Evolutionary conservation across 805 yeast species (phyloP).

Genomic region (Lachancea quebecensis): DNA sequence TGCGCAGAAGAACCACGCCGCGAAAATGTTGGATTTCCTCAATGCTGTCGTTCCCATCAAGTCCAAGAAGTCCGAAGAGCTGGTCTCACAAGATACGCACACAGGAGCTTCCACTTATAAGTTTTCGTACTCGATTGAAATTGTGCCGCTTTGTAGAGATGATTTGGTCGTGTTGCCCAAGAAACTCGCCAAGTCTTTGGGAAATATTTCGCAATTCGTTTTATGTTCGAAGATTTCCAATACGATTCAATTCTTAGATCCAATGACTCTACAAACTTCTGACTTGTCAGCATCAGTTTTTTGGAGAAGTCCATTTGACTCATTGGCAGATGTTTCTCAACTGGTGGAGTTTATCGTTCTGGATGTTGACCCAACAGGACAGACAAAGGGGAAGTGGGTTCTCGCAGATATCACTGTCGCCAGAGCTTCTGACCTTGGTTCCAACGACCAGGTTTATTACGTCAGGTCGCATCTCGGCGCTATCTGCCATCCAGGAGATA

Average conservation of each 20-base stretch:
- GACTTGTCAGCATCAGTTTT: conserved; percentile 65
- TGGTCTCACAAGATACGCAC: conserved; percentile 87
- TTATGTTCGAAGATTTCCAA: conserved; percentile 81
- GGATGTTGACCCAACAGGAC: conserved; percentile 90
- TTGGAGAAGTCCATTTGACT: conserved; percentile 76
- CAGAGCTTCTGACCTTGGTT: conserved; percentile 83
- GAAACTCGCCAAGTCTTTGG: conserved; percentile 74
- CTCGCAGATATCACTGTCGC: conserved; percentile 89
- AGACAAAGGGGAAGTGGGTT: conserved; percentile 65
- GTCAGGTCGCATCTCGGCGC: conserved; percentile 91
- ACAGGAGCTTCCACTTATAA: conserved; percentile 83
- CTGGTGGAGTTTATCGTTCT: conserved; percentile 81
- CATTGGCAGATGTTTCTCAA: conserved; percentile 70
- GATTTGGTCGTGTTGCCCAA: conserved; percentile 90
- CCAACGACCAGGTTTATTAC: conserved; percentile 73
- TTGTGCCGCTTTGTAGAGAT: conserved; percentile 95
- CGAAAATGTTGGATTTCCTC: conserved; percentile 88
- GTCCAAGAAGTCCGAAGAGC: conserved; percentile 79
- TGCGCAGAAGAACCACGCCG: conserved; percentile 82
- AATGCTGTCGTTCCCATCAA: conserved; percentile 78
- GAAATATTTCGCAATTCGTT: conserved; percentile 74
- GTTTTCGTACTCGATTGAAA: conserved; percentile 86
- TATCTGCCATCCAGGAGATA: conserved; percentile 92
- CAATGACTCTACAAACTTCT: conserved; percentile 67
- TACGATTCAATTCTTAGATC: conserved; percentile 80